These are phyloP conservation scores for Hondaea fermentalgiana DNA, from an alignment of 108 stramenopile species.

Conservation along the genomic window DNA sequence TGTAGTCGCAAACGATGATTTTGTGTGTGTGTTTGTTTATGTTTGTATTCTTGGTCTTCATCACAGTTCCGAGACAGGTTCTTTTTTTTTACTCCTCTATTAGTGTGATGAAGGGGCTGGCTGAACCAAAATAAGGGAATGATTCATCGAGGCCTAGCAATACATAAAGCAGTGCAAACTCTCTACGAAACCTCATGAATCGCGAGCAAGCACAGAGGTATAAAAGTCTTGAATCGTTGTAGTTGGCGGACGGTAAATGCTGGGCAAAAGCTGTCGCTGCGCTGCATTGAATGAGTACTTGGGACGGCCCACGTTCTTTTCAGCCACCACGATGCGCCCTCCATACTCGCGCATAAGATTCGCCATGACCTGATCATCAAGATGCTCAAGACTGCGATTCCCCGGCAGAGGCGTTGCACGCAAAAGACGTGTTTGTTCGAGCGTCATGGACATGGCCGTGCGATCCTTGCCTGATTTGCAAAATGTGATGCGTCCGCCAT, in stretches of 20 bases:
- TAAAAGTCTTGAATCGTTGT: conserved; percentile 38
- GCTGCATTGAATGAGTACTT: conserved; percentile 45
- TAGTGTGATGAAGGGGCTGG: too few species aligned
- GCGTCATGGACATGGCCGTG: conserved; percentile 34
- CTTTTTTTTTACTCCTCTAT: too few species aligned
- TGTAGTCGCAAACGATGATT: too few species aligned
- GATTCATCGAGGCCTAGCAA: too few species aligned
- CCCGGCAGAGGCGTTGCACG: neutral
- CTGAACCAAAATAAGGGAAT: too few species aligned
- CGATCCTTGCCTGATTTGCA: conserved; percentile 44
- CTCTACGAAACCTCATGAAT: conserved; percentile 11
- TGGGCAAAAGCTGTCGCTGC: conserved; percentile 47
- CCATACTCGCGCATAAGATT: conserved; percentile 23
- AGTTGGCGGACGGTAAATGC: conserved; percentile 36
- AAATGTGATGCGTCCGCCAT: conserved; percentile 25
- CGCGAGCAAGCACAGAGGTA: conserved; percentile 35
- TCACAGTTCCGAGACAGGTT: too few species aligned
- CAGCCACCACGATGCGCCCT: conserved; percentile 30
- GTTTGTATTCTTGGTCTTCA: too few species aligned
- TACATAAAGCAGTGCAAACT: too few species aligned
- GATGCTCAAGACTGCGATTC: neutral
- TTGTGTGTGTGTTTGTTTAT: too few species aligned
- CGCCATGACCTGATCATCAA: neutral
- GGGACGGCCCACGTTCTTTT: conserved; percentile 51
- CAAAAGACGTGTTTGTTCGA: conserved; percentile 31